Percentiles rank a stretch among this genome's conserved stretches.
Evolutionary conservation across 768 basidiomycete genomes (phyloP).

Genomic region (Clathrus columnatus): DNA sequence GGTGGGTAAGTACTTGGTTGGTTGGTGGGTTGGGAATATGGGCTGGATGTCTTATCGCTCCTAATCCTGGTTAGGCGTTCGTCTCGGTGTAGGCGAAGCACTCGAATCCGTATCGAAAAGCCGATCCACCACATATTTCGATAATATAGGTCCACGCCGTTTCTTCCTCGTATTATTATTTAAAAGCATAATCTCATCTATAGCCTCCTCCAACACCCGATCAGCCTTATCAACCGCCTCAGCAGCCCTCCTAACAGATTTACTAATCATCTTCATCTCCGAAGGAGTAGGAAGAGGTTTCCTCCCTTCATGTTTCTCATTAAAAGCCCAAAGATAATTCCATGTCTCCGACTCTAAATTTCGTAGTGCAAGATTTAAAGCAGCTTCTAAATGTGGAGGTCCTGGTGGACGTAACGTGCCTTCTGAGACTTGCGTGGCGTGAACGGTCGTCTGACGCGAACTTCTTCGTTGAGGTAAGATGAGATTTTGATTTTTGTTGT

Average conservation of each 20-base stretch:
- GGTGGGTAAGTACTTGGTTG: too few relatives aligned
- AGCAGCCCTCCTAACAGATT: not conserved
- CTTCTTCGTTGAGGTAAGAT: conserved; percentile 3
- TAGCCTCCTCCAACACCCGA: not conserved
- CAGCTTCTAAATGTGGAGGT: conserved; percentile 6
- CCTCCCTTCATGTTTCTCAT: not conserved
- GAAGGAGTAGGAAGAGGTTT: not conserved
- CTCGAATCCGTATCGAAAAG: not conserved
- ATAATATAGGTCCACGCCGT: not conserved
- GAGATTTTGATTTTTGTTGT: not conserved
- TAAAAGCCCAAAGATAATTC: not conserved
- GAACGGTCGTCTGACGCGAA: conserved; percentile 2
- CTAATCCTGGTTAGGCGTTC: not conserved
- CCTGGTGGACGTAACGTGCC: conserved; percentile 5
- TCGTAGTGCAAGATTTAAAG: not conserved
- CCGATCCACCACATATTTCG: not conserved
- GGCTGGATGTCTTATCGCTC: not conserved
- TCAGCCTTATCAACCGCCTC: conserved; percentile 3
- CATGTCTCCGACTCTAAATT: conserved; percentile 7
- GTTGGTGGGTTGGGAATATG: not conserved
- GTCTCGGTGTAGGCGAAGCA: not conserved
- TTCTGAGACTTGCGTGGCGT: conserved; percentile 1
- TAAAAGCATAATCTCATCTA: conserved; percentile 4
- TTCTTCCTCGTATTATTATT: not conserved
- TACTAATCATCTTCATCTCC: not conserved